Conservation (phyloP, 83 land plant species). For the Picea abies region DNA sequence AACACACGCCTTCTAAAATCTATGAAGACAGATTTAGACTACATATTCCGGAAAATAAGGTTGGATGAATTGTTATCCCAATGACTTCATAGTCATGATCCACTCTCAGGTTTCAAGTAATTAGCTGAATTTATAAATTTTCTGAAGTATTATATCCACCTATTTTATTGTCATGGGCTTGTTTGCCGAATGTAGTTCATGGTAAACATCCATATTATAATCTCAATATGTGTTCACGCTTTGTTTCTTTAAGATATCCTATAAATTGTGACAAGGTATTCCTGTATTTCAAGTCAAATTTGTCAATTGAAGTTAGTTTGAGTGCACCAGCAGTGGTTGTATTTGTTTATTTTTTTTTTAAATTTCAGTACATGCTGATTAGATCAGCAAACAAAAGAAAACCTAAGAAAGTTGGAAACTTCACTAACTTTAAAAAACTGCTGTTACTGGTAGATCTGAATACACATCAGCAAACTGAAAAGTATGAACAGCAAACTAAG, state of each 20-base stretch:
- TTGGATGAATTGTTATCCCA: constrained; percentile 15
- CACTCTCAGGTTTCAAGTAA: background rate
- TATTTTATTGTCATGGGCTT: background rate
- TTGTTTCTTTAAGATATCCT: background rate
- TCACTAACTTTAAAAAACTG: too few relatives aligned
- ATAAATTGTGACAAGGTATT: background rate
- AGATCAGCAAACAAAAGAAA: too few relatives aligned
- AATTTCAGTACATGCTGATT: too few relatives aligned
- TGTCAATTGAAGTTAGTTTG: background rate
- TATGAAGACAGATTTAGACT: constrained; percentile 86
- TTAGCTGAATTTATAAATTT: background rate
- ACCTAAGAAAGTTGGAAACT: too few relatives aligned
- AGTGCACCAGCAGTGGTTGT: background rate
- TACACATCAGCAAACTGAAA: too few relatives aligned
- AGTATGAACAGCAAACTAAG: too few relatives aligned
- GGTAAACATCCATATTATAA: background rate
- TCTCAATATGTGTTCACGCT: background rate
- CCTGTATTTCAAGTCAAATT: background rate
- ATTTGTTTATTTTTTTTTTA: too few relatives aligned
- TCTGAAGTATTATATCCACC: background rate
- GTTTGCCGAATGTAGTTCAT: background rate
- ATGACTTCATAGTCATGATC: background rate
- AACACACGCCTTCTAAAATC: constrained; percentile 79
- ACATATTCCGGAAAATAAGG: constrained; percentile 86
- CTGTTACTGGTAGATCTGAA: too few relatives aligned